Percentiles rank a stretch among this genome's conserved stretches.
Evolutionary conservation across 2,329 filamentous ascomycete genomes (phyloP).

Genomic region (Botrytis medusae): DNA sequence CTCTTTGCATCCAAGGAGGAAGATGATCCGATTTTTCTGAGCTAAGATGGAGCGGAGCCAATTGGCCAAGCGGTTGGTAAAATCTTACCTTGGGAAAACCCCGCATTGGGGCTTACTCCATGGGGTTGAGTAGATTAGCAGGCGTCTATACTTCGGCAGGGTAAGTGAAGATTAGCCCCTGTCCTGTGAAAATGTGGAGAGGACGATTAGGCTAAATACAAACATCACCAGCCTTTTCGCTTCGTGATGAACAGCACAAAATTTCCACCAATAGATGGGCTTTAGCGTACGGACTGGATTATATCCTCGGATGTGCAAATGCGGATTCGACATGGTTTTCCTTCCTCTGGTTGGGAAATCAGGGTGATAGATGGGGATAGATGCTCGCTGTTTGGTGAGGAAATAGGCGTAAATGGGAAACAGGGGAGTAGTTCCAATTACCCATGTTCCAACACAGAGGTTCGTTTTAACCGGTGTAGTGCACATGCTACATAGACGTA

Average conservation of each 20-base stretch:
- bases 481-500: not conserved
- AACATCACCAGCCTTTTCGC: slow-evolving; percentile 3
- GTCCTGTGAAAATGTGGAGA: slow-evolving; percentile 3
- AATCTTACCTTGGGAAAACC: not conserved
- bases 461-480: slow-evolving; percentile 15
- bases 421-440: not conserved
- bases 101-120: slow-evolving; percentile 15
- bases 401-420: not conserved
- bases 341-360: not conserved
- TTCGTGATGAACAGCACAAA: not conserved
- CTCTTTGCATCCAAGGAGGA: slow-evolving; percentile 16
- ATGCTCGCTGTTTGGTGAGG: not conserved
- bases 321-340: not conserved
- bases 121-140: not conserved
- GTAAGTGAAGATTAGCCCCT: not conserved
- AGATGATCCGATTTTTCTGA: slow-evolving; percentile 12
- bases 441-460: slow-evolving; percentile 14
- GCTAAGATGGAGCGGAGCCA: not conserved
- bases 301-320: not conserved
- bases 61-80: not conserved
- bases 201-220: not conserved
- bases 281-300: not conserved
- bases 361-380: not conserved
- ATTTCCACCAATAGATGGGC: slow-evolving; percentile 7
- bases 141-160: not conserved